These are phyloP conservation scores for Dioscorea zingiberensis DNA, from an alignment of 106 monocot species.

Conservation along the genomic window DNA sequence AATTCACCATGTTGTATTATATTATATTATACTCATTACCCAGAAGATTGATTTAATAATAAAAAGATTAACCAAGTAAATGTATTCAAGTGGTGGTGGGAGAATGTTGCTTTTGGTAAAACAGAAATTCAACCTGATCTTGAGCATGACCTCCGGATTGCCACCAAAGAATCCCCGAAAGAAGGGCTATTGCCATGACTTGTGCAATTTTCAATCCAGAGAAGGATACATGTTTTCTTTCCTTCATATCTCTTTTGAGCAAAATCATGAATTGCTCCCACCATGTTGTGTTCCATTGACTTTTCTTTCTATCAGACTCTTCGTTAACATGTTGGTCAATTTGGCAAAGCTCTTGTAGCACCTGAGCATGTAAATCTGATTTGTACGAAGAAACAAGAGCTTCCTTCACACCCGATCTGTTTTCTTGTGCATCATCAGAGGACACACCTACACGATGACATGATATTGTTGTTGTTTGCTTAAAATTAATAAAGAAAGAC, in stretches of 20 bases:
- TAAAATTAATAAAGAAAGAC: background rate
- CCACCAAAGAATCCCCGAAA: slow-evolving; percentile 26
- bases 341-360: slow-evolving; percentile 18
- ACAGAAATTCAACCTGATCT: background rate
- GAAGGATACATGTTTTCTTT: slow-evolving; percentile 33
- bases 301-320: background rate
- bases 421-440: slow-evolving; percentile 11
- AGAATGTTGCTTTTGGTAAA: background rate
- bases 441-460: slow-evolving; percentile 23
- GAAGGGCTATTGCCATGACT: slow-evolving; percentile 14
- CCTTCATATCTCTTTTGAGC: slow-evolving; percentile 24
- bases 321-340: background rate
- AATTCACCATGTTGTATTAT: too few species aligned
- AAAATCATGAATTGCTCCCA: slow-evolving; percentile 33
- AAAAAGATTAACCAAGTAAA: too few species aligned
- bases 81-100: too few species aligned
- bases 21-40: too few species aligned
- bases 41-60: too few species aligned
- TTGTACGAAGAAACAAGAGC: slow-evolving; percentile 30
- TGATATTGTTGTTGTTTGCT: background rate
- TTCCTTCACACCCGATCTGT: slow-evolving; percentile 17
- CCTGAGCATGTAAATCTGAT: slow-evolving; percentile 3
- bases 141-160: slow-evolving; percentile 10
- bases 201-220: slow-evolving; percentile 16
- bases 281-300: slow-evolving; percentile 56